These are phyloP conservation scores for Suhomyces chickasaworum DNA, from an alignment of 1,139 yeast genomes.

Conservation along the genomic window DNA sequence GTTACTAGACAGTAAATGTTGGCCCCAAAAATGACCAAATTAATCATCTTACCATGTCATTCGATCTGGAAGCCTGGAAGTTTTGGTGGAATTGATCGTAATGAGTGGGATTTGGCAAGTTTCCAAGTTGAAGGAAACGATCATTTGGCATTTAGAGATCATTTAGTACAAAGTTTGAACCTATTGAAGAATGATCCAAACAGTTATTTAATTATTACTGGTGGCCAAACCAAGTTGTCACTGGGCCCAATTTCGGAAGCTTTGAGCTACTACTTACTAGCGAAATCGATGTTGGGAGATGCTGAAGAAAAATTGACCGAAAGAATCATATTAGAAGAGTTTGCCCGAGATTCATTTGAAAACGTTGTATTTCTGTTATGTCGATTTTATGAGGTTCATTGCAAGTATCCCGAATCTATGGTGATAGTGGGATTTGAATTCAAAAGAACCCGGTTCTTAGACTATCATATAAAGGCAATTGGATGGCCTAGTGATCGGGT, in stretches of 20 bases:
- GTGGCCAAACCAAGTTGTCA: conserved; percentile 68
- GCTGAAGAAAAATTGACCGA: conserved; percentile 14
- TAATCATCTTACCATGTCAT: conserved; percentile 66
- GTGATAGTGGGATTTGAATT: conserved; percentile 76
- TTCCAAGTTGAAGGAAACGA: conserved; percentile 73
- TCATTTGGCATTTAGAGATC: conserved; percentile 67
- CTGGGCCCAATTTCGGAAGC: conserved; percentile 64
- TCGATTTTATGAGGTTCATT: conserved; percentile 52
- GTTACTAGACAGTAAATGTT: not conserved
- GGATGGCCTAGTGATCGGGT: conserved; percentile 35
- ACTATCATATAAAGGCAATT: conserved; percentile 58
- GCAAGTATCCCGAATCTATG: conserved; percentile 51
- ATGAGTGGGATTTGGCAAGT: conserved; percentile 65
- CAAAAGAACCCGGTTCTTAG: conserved; percentile 59
- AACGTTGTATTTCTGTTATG: conserved; percentile 67
- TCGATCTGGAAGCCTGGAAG: conserved; percentile 56
- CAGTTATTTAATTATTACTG: conserved; percentile 57
- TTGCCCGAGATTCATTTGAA: conserved; percentile 80
- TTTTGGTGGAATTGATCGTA: conserved; percentile 38
- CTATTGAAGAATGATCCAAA: conserved; percentile 32
- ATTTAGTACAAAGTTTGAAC: conserved; percentile 45
- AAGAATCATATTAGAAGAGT: conserved; percentile 58
- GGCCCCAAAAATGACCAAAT: conserved; percentile 4
- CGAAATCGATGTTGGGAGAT: conserved; percentile 19
- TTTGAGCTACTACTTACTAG: conserved; percentile 52